Base-by-base conservation (phyloP, 2,329 filamentous ascomycete species). In the Trichoderma gracile region DNA sequence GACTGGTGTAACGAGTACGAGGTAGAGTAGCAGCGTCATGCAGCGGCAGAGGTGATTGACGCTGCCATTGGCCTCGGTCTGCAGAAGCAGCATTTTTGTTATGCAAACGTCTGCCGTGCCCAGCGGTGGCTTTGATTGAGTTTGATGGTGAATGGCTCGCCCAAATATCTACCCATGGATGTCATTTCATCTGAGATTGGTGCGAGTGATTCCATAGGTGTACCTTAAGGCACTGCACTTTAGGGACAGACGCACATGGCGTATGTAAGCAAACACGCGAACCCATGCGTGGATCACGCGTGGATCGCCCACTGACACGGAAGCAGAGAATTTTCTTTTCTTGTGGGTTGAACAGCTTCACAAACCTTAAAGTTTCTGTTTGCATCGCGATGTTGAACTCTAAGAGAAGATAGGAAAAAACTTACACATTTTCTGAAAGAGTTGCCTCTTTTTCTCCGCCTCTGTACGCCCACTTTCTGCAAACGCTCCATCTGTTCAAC, bases 241-340 rank as follows among this genome's bases (percentile, higher is more conserved):
- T 27, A 27, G 25, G 30, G 8, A 10, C 8, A 9, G 30, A 33
- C 30, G 30, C 33, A 47, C 19, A 47, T 25, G 30, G 43, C 6
- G 45, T 15, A 38, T 38, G 33, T 38, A 38, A 14, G 33, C 12
- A 38, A 38, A 14, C 33, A 33, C 49, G 27, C 12, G 6, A 52
- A 59, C 46, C 56, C 56, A 59, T 59, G 57, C 38, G 57, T 42
- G 47, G 46, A 60, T 60, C 57, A 19, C 33, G 38, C 23, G 46
- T 60, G 57, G 57, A 60, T 60, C 57, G 19, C 10, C 47, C n/a
- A 30, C 47, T 21, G 30, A 55, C 27, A 42, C 19, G 30, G 52
- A 21, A 30, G 57, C 33, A 38, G 12, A 33, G 33, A 14, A 27
- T 27, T 38, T 38, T 12, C 30, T 33, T 33, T 9, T 33, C 9